phyloP scores from a whole-genome alignment of 768 basidiomycete species.

The Termitomyces bulborhizus region DNA sequence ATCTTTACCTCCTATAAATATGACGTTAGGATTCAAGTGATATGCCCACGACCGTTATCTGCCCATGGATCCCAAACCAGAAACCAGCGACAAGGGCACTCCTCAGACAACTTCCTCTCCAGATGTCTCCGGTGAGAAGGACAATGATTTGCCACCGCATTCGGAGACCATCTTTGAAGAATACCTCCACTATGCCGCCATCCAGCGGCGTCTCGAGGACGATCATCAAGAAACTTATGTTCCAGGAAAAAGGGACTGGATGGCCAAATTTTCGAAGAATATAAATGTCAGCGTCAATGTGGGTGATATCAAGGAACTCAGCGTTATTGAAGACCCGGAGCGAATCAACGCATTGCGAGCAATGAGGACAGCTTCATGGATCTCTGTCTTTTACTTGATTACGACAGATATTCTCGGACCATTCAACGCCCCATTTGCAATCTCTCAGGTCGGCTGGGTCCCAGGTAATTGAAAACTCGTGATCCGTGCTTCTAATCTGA shows the following conservation, averaged over 20 bases:
- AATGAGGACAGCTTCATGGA: constrained; percentile 44
- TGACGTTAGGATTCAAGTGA: too few relatives aligned
- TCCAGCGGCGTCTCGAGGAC: constrained; percentile 28
- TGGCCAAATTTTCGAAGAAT: constrained; percentile 22
- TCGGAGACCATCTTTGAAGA: constrained; percentile 25
- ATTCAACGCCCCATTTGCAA: constrained; percentile 53
- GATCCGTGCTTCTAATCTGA: constrained; percentile 2
- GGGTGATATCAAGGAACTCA: constrained; percentile 12
- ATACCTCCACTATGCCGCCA: constrained; percentile 29
- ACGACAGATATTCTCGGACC: constrained; percentile 61
- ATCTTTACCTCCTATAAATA: neutral
- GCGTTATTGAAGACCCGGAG: constrained; percentile 24
- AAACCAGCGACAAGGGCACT: neutral
- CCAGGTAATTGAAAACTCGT: constrained; percentile 24
- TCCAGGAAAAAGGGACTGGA: constrained; percentile 14
- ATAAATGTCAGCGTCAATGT: constrained; percentile 26
- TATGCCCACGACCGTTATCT: neutral
- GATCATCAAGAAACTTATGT: neutral
- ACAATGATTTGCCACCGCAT: neutral
- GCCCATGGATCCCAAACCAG: neutral
- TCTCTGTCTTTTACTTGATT: constrained; percentile 47
- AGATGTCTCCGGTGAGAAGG: neutral
- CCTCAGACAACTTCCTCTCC: neutral
- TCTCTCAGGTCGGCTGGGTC: constrained; percentile 57
- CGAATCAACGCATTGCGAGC: constrained; percentile 36